phyloP scores from a whole-genome alignment of 2,329 filamentous ascomycete species.

The Beauveria sp. region DNA sequence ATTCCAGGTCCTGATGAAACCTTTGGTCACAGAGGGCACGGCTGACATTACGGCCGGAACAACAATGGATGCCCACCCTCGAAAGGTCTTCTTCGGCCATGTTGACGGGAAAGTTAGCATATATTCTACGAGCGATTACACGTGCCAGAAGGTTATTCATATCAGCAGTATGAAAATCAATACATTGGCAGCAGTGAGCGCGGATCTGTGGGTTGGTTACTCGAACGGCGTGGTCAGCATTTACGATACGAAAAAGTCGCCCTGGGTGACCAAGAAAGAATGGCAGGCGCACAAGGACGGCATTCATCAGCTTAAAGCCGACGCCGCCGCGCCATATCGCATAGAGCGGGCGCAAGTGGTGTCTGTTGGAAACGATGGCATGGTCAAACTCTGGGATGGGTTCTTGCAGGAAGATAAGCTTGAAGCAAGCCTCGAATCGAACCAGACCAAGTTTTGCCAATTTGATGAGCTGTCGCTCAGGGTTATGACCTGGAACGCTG shows the following conservation, averaged over 20 bases:
- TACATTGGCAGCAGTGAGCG: constrained; percentile 70
- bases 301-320: constrained; percentile 68
- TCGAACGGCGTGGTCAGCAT: constrained; percentile 91
- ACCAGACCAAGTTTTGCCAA: constrained; percentile 74
- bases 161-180: constrained; percentile 96
- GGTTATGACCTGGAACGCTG: constrained; percentile 94
- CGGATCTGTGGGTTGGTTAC: constrained; percentile 85
- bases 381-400: constrained; percentile 82
- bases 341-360: constrained; percentile 78
- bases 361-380: constrained; percentile 80
- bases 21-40: constrained; percentile 62
- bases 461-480: constrained; percentile 76
- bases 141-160: constrained; percentile 72
- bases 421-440: constrained; percentile 79
- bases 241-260: constrained; percentile 75
- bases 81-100: constrained; percentile 83
- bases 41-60: constrained; percentile 86
- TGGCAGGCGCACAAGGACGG: constrained; percentile 88
- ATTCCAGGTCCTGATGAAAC: constrained; percentile 67
- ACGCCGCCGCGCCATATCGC: constrained; percentile 77
- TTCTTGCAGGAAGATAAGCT: constrained; percentile 91
- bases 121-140: constrained; percentile 72
- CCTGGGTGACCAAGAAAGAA: constrained; percentile 87
- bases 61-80: constrained; percentile 63
- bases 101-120: constrained; percentile 89